Evolutionary conservation across 2,329 filamentous ascomycete species (phyloP).

Genomic region (Domatiomyces globalis): DNA sequence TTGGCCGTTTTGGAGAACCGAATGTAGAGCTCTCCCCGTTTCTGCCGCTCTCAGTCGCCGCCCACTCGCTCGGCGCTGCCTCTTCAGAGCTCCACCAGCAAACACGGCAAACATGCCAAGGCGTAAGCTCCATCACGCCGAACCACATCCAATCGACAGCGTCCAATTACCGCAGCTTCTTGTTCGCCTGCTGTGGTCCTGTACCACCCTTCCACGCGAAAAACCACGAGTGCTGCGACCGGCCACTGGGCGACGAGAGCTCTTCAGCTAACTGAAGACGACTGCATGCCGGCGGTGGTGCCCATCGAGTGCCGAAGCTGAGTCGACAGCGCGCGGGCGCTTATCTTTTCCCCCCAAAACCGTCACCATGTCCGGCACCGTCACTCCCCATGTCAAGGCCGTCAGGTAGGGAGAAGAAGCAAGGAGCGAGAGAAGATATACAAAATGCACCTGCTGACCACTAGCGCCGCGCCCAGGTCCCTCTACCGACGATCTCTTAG

Average conservation of each 20-base stretch:
- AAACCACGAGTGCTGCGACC: not conserved
- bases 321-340: not conserved
- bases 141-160: not conserved
- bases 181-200: too few relatives aligned
- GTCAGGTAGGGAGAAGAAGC: conserved; percentile 24
- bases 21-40: not conserved
- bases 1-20: not conserved
- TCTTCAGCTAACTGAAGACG: not conserved
- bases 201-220: too few relatives aligned
- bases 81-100: not conserved
- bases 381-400: conserved; percentile 20
- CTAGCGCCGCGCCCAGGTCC: conserved; percentile 29
- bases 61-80: not conserved
- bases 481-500: conserved; percentile 90
- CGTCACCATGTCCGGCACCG: conserved; percentile 23
- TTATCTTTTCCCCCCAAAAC: not conserved
- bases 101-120: not conserved
- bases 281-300: not conserved
- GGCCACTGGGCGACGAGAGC: too few relatives aligned
- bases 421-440: not conserved
- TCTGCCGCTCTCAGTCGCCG: not conserved
- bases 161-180: not conserved
- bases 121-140: too few relatives aligned
- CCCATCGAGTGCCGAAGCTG: not conserved
- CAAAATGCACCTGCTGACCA: not conserved